phyloP scores from a whole-genome alignment of 108 stramenopile genomes.

The Licmophora abbreviata region DNA sequence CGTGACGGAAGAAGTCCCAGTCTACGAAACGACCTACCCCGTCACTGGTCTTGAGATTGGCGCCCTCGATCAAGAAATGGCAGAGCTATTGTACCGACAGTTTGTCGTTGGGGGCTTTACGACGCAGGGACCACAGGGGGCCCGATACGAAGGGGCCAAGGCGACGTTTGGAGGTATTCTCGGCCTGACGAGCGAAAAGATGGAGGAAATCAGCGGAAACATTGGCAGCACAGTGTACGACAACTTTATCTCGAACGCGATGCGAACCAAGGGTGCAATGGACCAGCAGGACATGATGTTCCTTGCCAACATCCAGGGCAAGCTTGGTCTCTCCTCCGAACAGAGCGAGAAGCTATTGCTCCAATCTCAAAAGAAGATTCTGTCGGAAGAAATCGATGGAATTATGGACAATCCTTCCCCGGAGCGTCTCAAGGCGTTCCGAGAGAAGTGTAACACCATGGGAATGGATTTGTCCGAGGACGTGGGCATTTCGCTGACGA shows the following conservation, averaged over 20 bases:
- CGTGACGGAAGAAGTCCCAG: constrained; percentile 49
- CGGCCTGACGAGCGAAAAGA: constrained; percentile 62
- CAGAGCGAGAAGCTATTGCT: constrained; percentile 65
- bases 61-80: constrained; percentile 57
- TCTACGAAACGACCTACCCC: constrained; percentile 66
- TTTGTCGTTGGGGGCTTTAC: constrained; percentile 80
- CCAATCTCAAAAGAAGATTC: constrained; percentile 72
- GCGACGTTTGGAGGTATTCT: constrained; percentile 78
- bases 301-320: constrained; percentile 78
- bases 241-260: constrained; percentile 73
- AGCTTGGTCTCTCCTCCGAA: constrained; percentile 71
- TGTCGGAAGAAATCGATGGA: constrained; percentile 66
- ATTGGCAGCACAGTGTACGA: constrained; percentile 82
- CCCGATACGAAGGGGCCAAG: constrained; percentile 62
- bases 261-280: constrained; percentile 69
- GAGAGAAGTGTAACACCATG: constrained; percentile 83
- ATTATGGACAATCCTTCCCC: constrained; percentile 52
- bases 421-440: constrained; percentile 67
- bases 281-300: constrained; percentile 95
- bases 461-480: constrained; percentile 71
- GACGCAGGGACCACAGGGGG: constrained; percentile 56
- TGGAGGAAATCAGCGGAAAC: constrained; percentile 67
- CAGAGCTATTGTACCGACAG: constrained; percentile 75
- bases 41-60: constrained; percentile 62
- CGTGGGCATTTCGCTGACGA: constrained; percentile 57